These are phyloP conservation scores for Tremella mesenterica DNA, from an alignment of 768 basidiomycete genomes.

Conservation along the genomic window DNA sequence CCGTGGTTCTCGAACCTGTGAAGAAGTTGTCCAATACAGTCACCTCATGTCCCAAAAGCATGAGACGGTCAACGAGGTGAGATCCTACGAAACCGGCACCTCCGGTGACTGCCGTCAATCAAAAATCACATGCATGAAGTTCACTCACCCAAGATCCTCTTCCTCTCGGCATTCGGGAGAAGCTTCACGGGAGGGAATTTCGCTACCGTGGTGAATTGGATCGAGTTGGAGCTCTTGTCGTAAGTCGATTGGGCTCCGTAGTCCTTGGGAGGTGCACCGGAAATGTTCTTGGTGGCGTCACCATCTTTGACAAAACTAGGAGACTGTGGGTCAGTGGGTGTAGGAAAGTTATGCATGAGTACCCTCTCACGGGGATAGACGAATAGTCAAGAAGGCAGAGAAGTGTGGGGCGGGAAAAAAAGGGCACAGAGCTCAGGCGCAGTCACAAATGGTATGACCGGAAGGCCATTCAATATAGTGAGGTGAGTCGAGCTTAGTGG, in stretches of 20 bases:
- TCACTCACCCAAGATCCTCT: conserved; percentile 61
- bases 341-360: no score
- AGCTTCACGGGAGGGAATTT: conserved; percentile 89
- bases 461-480: background rate
- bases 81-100: conserved; percentile 99
- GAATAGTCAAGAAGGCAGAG: background rate
- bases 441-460: background rate
- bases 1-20: conserved; percentile 94
- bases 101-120: conserved; percentile 58
- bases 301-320: conserved; percentile 38
- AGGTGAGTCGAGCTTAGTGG: background rate
- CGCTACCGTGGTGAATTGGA: conserved; percentile 84
- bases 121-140: background rate
- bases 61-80: conserved; percentile 89
- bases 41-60: conserved; percentile 96
- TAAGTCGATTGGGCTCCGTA: conserved; percentile 82
- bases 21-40: conserved; percentile 98
- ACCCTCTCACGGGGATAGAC: no score
- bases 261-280: conserved; percentile 25
- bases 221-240: conserved; percentile 66
- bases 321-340: conserved; percentile 13
- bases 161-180: conserved; percentile 64
- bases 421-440: background rate
- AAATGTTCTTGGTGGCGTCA: conserved; percentile 12
- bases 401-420: background rate